Conservation (phyloP, 139 green algal genomes). For the Chlorella vulgaris region DNA sequence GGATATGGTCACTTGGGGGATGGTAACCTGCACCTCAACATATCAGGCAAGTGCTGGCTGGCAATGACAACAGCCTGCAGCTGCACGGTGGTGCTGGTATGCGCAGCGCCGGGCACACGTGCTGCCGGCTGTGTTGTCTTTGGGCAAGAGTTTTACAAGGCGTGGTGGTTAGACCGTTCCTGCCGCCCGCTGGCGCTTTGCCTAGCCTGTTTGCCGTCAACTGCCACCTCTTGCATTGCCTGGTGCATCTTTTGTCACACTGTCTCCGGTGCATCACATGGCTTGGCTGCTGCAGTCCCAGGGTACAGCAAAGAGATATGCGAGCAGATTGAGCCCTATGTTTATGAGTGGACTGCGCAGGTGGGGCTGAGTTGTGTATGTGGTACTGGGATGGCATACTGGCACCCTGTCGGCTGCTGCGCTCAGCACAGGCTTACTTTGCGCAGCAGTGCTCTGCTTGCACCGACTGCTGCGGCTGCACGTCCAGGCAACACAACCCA, state of each 20-base stretch:
- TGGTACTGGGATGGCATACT: not conserved
- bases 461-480: no score
- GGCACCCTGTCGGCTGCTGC: no score
- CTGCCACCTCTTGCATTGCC: not conserved
- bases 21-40: slow-evolving; percentile 97
- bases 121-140: no score
- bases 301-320: slow-evolving; percentile 55
- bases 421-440: no score
- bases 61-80: not conserved
- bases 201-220: no score
- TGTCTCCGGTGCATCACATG: no score
- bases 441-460: no score
- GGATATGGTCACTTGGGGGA: slow-evolving; percentile 98
- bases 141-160: no score
- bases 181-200: no score
- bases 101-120: no score
- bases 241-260: not conserved
- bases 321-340: slow-evolving; percentile 88
- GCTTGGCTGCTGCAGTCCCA: slow-evolving; percentile 31
- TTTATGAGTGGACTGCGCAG: slow-evolving; percentile 88
- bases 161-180: no score
- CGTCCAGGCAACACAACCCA: not conserved
- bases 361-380: not conserved
- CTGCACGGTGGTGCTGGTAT: not conserved
- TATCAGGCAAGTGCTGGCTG: slow-evolving; percentile 50